Evolutionary conservation across 1,139 yeast species (phyloP), one percentile per base, ranked within the genome.

Genomic region (Geotrichum cucujoidarum): DNA sequence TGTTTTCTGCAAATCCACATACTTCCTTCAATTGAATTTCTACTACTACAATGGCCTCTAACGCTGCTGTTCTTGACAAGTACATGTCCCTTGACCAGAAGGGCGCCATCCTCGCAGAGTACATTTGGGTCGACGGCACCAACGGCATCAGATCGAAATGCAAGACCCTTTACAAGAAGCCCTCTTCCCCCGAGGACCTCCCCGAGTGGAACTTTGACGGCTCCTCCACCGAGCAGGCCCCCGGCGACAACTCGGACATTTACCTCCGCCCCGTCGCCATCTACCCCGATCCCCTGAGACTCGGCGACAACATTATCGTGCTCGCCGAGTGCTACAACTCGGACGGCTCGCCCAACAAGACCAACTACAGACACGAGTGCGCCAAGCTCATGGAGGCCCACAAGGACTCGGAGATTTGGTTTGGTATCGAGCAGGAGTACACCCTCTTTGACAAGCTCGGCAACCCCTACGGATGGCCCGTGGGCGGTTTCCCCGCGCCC

Each of bases 201-300:
- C 97, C 97, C 59, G 97, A 90, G 72, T 92, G 98, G 98, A 92
- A 92, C 78, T 92, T 92, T 64, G 98, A 92, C 70, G 98, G 98
- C 71, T 90, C 97, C 41, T 89, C 97, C 32, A 92, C 98, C 47
- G 92, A 88, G 58, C 98, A 92, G 76, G 98, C 98, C 51, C 97
- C 97, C 64, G 97, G 98, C 60, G 83, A 86, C 70, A 92, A 92
- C 75, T 89, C 97, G 45, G 98, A 92, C 68, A 80, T 92, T 56
- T 89, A 88, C 70, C 76, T 92, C 65, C 83, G 95, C 72, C 98
- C 98, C 16, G 95, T 80, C 59, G 88, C 97, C 52, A 84, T 74
- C 70, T 92, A 88, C 80, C 82, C 89, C 54, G 98, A 92, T 70
- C 98, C 98, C 33, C 88, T 92, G 78, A 88, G 98, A 78, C 80